phyloP scores from a whole-genome alignment of 108 stramenopile genomes.

The Stephanodiscus minutulus region DNA sequence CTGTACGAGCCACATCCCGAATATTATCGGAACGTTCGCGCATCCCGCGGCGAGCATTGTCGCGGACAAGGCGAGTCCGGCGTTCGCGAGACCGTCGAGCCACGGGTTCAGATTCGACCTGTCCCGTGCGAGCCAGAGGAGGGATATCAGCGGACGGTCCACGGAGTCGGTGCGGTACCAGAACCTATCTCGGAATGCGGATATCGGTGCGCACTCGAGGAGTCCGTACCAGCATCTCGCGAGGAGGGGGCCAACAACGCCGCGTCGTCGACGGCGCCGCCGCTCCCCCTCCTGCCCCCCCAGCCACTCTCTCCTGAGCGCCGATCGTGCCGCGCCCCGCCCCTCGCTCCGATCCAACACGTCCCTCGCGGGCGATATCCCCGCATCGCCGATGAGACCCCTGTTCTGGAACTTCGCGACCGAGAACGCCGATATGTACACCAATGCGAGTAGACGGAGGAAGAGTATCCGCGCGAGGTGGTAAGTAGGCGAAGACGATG shows the following conservation, averaged over 20 bases:
- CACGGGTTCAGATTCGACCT: slow-evolving; percentile 61
- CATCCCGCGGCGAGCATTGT: slow-evolving; percentile 53
- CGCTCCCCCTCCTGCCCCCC: slow-evolving; percentile 12
- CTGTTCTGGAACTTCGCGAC: slow-evolving; percentile 64
- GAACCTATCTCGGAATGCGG: slow-evolving; percentile 43
- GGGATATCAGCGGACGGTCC: slow-evolving; percentile 50
- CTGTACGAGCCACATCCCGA: slow-evolving; percentile 63
- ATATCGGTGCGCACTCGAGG: background rate
- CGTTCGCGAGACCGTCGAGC: slow-evolving; percentile 59
- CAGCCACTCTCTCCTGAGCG: slow-evolving; percentile 47
- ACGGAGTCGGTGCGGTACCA: slow-evolving; percentile 58
- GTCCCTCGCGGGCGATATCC: slow-evolving; percentile 57
- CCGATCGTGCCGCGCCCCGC: slow-evolving; percentile 26
- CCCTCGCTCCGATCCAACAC: slow-evolving; percentile 44
- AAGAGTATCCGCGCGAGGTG: slow-evolving; percentile 62
- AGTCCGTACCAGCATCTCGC: slow-evolving; percentile 6
- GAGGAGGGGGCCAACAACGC: background rate
- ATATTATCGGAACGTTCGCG: slow-evolving; percentile 63
- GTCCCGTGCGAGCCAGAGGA: slow-evolving; percentile 61
- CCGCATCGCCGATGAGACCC: slow-evolving; percentile 65
- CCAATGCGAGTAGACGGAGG: slow-evolving; percentile 64
- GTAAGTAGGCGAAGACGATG: slow-evolving; percentile 27
- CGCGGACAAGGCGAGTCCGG: slow-evolving; percentile 50
- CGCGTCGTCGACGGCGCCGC: background rate
- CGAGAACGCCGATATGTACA: slow-evolving; percentile 62